Evolutionary conservation across 2,329 filamentous ascomycete genomes (phyloP).

Genomic region (Monosporascus cannonballus): DNA sequence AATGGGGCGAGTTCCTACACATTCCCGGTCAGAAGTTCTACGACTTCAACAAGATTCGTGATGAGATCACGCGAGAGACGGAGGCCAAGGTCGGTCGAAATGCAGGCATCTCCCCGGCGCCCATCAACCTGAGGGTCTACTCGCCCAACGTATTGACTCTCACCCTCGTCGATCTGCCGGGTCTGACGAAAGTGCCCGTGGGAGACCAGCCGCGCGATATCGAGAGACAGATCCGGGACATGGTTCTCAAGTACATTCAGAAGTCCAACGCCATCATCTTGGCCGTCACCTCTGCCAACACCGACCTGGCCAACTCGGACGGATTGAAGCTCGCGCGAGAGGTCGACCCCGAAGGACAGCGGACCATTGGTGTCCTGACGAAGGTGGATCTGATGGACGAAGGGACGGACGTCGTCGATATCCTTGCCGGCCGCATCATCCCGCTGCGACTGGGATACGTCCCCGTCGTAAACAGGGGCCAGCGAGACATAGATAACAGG

Average conservation of each 20-base stretch:
- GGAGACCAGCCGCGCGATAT: slow-evolving; percentile 96
- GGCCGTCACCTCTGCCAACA: slow-evolving; percentile 93
- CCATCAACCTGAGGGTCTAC: slow-evolving; percentile 97
- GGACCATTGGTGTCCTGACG: slow-evolving; percentile 95
- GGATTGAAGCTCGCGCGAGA: slow-evolving; percentile 93
- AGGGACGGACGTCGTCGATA: slow-evolving; percentile 96
- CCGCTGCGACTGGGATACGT: slow-evolving; percentile 92
- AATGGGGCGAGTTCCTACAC: slow-evolving; percentile 99
- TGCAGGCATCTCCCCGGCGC: slow-evolving; percentile 90
- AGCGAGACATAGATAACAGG: slow-evolving; percentile 98
- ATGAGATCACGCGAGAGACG: slow-evolving; percentile 95
- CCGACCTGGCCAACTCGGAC: slow-evolving; percentile 97
- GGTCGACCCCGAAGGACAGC: slow-evolving; percentile 93
- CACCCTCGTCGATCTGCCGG: slow-evolving; percentile 92
- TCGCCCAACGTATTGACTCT: slow-evolving; percentile 96
- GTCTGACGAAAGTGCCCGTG: slow-evolving; percentile 92
- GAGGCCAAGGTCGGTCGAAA: slow-evolving; percentile 95
- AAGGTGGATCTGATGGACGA: slow-evolving; percentile 99
- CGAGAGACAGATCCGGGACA: slow-evolving; percentile 91
- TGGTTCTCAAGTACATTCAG: slow-evolving; percentile 97
- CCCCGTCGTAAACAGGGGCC: slow-evolving; percentile 94
- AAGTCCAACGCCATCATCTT: slow-evolving; percentile 98
- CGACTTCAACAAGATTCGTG: slow-evolving; percentile 97
- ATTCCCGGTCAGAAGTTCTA: slow-evolving; percentile 95
- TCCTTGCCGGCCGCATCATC: slow-evolving; percentile 94